phyloP scores from a whole-genome alignment of 805 yeast genomes.

The Wickerhamiella sergipiensis region DNA sequence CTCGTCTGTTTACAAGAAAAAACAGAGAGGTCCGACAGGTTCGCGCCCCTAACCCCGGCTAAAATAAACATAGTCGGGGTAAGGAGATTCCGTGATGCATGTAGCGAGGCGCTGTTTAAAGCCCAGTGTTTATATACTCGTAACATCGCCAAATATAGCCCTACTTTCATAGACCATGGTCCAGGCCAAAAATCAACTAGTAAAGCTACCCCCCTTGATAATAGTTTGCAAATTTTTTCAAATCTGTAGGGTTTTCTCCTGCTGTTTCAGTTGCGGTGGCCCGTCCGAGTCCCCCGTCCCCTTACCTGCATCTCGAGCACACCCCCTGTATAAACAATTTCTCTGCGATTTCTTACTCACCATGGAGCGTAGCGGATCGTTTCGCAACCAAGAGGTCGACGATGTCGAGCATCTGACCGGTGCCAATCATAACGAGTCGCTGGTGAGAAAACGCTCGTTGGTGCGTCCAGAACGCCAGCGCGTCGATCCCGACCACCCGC shows the following conservation, averaged over 20 bases:
- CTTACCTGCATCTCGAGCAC: background rate
- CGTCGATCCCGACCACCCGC: conserved; percentile 53
- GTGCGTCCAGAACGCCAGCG: conserved; percentile 76
- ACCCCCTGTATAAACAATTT: background rate
- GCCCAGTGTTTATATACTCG: too few relatives aligned
- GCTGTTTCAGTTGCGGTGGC: background rate
- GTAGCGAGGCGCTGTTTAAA: background rate
- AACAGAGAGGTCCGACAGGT: too few relatives aligned
- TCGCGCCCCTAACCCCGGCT: background rate
- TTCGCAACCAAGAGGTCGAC: conserved; percentile 3
- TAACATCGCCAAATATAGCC: too few relatives aligned
- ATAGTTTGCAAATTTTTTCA: background rate
- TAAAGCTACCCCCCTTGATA: too few relatives aligned
- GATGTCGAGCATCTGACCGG: conserved; percentile 8
- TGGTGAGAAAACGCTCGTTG: conserved; percentile 46
- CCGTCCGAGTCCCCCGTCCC: background rate
- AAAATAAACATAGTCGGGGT: background rate
- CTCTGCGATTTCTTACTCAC: background rate
- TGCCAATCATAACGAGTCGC: conserved; percentile 4
- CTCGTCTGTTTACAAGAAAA: too few relatives aligned
- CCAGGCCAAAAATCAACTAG: too few relatives aligned
- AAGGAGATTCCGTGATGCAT: background rate
- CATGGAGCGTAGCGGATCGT: conserved; percentile 15
- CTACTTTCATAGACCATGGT: too few relatives aligned
- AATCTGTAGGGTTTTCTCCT: background rate